Base-by-base conservation (phyloP, 768 basidiomycete species). In the Boletus pseudopeckii region DNA sequence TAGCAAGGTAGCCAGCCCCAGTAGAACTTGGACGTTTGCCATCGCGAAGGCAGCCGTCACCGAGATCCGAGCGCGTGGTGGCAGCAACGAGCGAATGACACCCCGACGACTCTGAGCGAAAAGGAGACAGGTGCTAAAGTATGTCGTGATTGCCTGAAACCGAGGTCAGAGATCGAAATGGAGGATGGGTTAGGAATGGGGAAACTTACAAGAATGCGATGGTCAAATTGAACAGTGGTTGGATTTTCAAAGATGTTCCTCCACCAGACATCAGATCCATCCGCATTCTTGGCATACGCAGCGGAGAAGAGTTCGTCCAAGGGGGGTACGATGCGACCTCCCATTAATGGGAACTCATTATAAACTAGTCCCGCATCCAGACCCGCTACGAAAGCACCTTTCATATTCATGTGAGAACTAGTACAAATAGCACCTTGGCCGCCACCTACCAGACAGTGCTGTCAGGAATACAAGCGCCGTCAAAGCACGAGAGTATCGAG, bases 271-370 rank as follows among this genome's bases (percentile, higher is more conserved):
- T 97, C 93, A 1, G 82, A 83, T 57, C 80, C 75, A 67, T 90
- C 87, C 0, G 73, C 61, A 30, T 70, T 80, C 68, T 85, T 83
- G 7, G 92, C 82, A 68, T 97, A 98, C 7, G 77, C 74, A 1
- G 79, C 65, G 26, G 90, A 84, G 66, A 95, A 83, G 24, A 99
- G 80, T 69, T 98, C 97, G 36, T 86, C 81, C 7, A 75, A 56
- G 0, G 94, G 93, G 4, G 97, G 97, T 4, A 82, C 80, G 15
- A 98, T 70, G 15, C 84, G 80, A 7, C 89, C 94, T 36, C 92
- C 96, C 96, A 99, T 99, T 5, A 88, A 72, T 0, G 97, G 97
- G 74, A 97, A 99, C 66, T 98, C 96, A 66, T 99, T 99, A 74
- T 98, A 98, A n/a, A 94, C 69, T 50, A 99, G 72, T 14, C 97